These are phyloP conservation scores for Phyllosticta citribraziliensis DNA, from an alignment of 2,329 filamentous ascomycete species.

Conservation along the genomic window DNA sequence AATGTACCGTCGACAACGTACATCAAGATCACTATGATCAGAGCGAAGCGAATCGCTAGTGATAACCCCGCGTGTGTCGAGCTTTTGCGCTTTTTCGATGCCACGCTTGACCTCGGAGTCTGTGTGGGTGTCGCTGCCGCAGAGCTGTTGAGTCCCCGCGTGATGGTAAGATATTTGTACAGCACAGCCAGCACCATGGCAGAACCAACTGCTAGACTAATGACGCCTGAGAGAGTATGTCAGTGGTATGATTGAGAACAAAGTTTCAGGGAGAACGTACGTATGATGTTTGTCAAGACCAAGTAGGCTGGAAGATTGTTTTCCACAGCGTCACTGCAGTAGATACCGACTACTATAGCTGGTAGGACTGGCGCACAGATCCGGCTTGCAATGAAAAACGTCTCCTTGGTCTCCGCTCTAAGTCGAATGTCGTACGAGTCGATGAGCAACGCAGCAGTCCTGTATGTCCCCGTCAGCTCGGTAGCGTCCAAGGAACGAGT, in stretches of 20 bases:
- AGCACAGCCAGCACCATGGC: slow-evolving; percentile 4
- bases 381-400: slow-evolving; percentile 3
- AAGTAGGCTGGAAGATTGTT: slow-evolving; percentile 2
- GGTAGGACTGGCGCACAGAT: slow-evolving; percentile 1
- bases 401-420: neutral
- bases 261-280: neutral
- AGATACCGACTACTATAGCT: neutral
- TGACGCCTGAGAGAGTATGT: neutral
- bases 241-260: neutral
- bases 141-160: neutral
- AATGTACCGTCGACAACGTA: neutral
- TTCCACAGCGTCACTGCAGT: neutral
- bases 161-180: neutral
- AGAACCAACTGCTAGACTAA: slow-evolving; percentile 1
- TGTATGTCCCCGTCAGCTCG: neutral
- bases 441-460: slow-evolving; percentile 8
- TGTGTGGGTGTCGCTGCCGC: neutral
- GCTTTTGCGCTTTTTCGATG: slow-evolving; percentile 1
- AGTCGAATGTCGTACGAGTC: slow-evolving; percentile 6
- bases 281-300: slow-evolving; percentile 1
- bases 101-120: neutral
- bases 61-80: neutral
- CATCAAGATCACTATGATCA: slow-evolving; percentile 9
- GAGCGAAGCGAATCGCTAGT: slow-evolving; percentile 6
- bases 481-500: neutral